Percentiles rank a stretch among this genome's conserved stretches.
Conservation (phyloP, 1,284 basidiomycete genomes). For the Boletus nobilissimus region DNA sequence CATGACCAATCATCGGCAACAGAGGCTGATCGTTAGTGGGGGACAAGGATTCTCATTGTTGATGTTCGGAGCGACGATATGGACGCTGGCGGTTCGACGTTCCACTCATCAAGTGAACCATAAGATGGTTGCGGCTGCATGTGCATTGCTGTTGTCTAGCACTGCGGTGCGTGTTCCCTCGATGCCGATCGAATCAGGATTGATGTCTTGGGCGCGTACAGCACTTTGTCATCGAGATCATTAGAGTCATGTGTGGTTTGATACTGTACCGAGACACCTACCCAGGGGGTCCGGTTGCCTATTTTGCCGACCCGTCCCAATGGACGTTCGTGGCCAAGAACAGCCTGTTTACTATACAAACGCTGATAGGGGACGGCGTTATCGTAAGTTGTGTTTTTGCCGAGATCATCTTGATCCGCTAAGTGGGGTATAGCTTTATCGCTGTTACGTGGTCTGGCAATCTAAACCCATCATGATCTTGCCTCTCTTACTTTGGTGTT, state of each 20-base stretch:
- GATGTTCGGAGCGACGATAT: slow-evolving; percentile 23
- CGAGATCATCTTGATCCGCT: not conserved
- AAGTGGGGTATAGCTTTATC: slow-evolving; percentile 34
- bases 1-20: too few relatives aligned
- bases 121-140: slow-evolving; percentile 13
- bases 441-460: slow-evolving; percentile 40
- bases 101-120: not conserved
- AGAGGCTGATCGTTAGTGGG: not conserved
- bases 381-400: slow-evolving; percentile 39
- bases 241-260: slow-evolving; percentile 24
- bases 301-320: slow-evolving; percentile 6
- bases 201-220: slow-evolving; percentile 6
- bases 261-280: slow-evolving; percentile 16
- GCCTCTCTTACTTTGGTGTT: slow-evolving; percentile 37
- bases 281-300: slow-evolving; percentile 14
- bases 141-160: slow-evolving; percentile 7
- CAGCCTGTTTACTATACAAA: slow-evolving; percentile 35
- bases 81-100: not conserved
- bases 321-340: slow-evolving; percentile 18
- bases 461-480: slow-evolving; percentile 33
- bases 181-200: not conserved
- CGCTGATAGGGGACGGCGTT: slow-evolving; percentile 47
- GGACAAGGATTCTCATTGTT: slow-evolving; percentile 16
- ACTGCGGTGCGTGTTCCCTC: slow-evolving; percentile 13
- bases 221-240: slow-evolving; percentile 37